Conservation (phyloP, 768 basidiomycete species). For the Kwoniella pini region DNA sequence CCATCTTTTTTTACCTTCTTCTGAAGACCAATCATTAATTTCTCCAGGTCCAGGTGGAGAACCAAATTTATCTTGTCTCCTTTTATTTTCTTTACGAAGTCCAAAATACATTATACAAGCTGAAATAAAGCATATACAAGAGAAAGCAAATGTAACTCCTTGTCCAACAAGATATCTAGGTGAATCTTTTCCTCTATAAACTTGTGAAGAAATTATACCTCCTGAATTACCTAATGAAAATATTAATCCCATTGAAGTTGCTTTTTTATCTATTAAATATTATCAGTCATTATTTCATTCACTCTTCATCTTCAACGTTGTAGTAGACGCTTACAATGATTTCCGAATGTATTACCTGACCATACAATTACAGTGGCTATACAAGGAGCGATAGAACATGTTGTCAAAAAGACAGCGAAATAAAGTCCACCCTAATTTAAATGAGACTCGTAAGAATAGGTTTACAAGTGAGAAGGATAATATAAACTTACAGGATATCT, state of each 20-base stretch:
- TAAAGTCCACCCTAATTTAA: constrained; percentile 41
- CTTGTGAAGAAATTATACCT: constrained; percentile 52
- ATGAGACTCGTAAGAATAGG: neutral
- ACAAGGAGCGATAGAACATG: constrained; percentile 48
- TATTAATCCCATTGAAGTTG: constrained; percentile 51
- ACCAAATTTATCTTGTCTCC: constrained; percentile 51
- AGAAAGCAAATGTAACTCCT: constrained; percentile 51
- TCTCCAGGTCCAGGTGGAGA: constrained; percentile 12
- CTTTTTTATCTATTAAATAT: constrained; percentile 33
- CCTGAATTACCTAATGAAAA: constrained; percentile 53
- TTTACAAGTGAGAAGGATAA: neutral
- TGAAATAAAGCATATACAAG: constrained; percentile 38
- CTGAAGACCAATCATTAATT: constrained; percentile 22
- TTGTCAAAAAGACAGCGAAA: constrained; percentile 53
- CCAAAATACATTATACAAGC: constrained; percentile 45
- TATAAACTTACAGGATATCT: constrained; percentile 26
- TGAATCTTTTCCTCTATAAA: constrained; percentile 47
- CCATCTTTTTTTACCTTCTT: constrained; percentile 32
- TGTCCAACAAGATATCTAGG: constrained; percentile 51
- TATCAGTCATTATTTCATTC: neutral
- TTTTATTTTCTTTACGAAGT: constrained; percentile 47
- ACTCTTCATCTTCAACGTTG: neutral
- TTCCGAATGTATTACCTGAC: constrained; percentile 49
- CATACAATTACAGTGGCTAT: constrained; percentile 55
- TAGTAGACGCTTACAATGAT: constrained; percentile 39